Base-by-base conservation (phyloP, 2,329 filamentous ascomycete species). In the Botryotinia narcissicola region DNA sequence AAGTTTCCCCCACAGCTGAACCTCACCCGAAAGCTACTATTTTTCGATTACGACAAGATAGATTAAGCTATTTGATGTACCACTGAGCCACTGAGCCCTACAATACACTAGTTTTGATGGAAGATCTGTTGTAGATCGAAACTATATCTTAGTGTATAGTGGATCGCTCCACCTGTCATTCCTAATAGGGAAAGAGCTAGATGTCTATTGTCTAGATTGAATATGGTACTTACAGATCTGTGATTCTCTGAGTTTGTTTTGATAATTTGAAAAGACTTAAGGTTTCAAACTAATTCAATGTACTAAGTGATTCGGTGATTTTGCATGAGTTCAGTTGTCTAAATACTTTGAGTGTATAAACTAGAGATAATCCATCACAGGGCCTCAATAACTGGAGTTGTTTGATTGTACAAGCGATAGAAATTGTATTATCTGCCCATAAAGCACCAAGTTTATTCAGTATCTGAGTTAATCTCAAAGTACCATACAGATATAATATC, bases 341-440 rank as follows among this genome's bases (percentile, higher is more conserved):
- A 42, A 57, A 32, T 42, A 20, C 7, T 8, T 37, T 29, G 6
- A 40, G 35, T 37, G 44, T 25, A 35, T 35, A 0, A 18, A 25
- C 6, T 14, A 4, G 7, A 12, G 6, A 12, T 0, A 54, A 12
- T 8, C 2, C 2, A 10, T 20, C 25, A 40, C 2, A 54, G 1
- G 9, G 1, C 12, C 25, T 40, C 4, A 67, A 1, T 25, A 29
- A 14, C 9, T 44, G 1, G 3, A 25, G 29, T 1, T 6, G 0
- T 29, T 29, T 4, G 18, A 18, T 18, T 57, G 14, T 32, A 18
- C 18, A 18, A 57, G 16, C 9, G n/a, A 18, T 7, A 29, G 1
- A 1, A 3, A 18, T 3, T n/a, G 1, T 40, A n/a, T 40, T 7
- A 42, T 12, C 12, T n/a, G 7, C 1, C 16, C 18, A 51, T 1